Conservation (phyloP, 192 early-diverging fungal species). For the Umbelopsis sp. region DNA sequence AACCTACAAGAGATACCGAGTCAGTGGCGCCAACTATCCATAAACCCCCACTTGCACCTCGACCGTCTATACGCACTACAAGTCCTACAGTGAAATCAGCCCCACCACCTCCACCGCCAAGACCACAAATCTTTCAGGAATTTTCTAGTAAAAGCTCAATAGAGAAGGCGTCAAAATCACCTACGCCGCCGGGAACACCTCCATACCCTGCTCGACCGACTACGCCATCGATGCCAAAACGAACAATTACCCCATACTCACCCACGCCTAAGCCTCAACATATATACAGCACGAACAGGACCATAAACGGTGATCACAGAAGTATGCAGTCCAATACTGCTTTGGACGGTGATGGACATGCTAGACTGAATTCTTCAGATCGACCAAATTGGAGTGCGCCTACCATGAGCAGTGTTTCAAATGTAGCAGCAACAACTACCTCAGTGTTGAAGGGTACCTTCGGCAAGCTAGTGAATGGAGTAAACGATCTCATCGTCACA, state of each 20-base stretch:
- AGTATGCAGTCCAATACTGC: no score
- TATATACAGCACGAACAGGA: background rate
- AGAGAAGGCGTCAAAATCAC: background rate
- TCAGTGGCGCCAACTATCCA: background rate
- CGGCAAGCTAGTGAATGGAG: slow-evolving; percentile 9
- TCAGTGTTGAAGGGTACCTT: slow-evolving; percentile 15
- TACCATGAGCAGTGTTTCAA: slow-evolving; percentile 6
- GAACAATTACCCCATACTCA: background rate
- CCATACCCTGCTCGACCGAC: slow-evolving; percentile 5
- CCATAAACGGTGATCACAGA: background rate
- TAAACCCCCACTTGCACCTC: slow-evolving; percentile 18
- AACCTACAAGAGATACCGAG: background rate
- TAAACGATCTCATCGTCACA: slow-evolving; percentile 7
- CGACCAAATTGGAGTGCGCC: background rate
- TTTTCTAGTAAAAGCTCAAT: background rate
- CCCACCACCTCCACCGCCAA: slow-evolving; percentile 13
- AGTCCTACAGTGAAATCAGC: background rate
- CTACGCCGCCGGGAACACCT: background rate
- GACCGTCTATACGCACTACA: background rate
- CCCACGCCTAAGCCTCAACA: background rate
- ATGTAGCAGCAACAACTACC: slow-evolving; percentile 1
- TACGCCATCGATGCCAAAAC: background rate
- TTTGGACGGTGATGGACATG: no score
- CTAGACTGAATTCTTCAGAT: background rate
- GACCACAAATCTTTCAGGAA: background rate